Base-by-base conservation (phyloP, 371 early-diverging fungal species). In the Syncephalastrum sp. region DNA sequence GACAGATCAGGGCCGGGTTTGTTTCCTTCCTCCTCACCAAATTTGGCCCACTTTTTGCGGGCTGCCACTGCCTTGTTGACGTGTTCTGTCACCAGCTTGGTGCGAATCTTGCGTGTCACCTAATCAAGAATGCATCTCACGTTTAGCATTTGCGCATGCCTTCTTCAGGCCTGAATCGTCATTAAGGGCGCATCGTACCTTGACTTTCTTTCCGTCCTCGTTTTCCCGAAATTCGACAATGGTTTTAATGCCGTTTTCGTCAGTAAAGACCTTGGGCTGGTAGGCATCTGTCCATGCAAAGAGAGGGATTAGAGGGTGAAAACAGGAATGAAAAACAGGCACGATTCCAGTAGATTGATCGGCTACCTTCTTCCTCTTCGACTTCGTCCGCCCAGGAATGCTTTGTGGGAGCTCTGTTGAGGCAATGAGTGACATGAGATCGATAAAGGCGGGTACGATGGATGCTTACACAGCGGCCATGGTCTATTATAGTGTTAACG, bases 11-110 rank as follows among this genome's bases (percentile, higher is more conserved):
- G 96, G 1, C 97, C 93, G 3, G 89, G 81, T 19, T 79, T 76
- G 47, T 87, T 85, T 24, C 85, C 84, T 54, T 74, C 72, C 62
- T 91, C 91, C 25, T 82, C 86, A 23, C 93, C 93, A 65, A 92
- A 92, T 71, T 92, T 92, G 38, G 72, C 81, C 91, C 90, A 91
- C 61, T 87, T 86, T 78, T 94, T 94, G 69, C 95, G 87, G 60
- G 86, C 84, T 41, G 97, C 97, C 42, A 92, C 95, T 27, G 90
- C 87, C 64, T 90, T 88, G 83, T 93, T 93, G 54, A 94, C 95
- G 51, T 82, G 80, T 70, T 89, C 90, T 57, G 82, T 87, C 44
- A 93, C 84, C 42, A 91, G 74, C 70, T 85, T 91, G 54, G 86
- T 86, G 50, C 86, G 84, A 57, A 94, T 90, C 62, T 86, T 86